Percentiles rank a stretch among this genome's conserved stretches.
Evolutionary conservation across 1,284 basidiomycete species (phyloP).

Genomic region (Sanghuangporus weigelae): DNA sequence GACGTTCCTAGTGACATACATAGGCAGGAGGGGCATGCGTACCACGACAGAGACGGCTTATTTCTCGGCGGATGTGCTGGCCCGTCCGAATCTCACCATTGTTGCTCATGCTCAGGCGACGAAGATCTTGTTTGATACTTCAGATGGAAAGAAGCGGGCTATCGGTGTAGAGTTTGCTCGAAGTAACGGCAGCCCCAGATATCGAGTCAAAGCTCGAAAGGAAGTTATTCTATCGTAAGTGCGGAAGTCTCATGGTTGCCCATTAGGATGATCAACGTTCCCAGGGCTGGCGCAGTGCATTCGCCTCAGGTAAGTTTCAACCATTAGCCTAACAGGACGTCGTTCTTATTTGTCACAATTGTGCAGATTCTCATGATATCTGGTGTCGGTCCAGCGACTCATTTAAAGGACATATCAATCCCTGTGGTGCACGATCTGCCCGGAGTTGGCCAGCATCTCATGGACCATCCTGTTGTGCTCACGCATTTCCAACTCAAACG

Average conservation of each 20-base stretch:
- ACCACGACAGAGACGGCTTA: slow-evolving; percentile 24
- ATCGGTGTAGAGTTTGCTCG: slow-evolving; percentile 24
- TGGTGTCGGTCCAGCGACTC: slow-evolving; percentile 54
- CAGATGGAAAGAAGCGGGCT: slow-evolving; percentile 18
- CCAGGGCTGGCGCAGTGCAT: slow-evolving; percentile 22
- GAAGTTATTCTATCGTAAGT: slow-evolving; percentile 23
- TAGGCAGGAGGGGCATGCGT: slow-evolving; percentile 18
- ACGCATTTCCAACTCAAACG: slow-evolving; percentile 46
- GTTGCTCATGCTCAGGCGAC: slow-evolving; percentile 21
- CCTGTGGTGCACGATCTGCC: slow-evolving; percentile 48
- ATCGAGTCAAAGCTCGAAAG: slow-evolving; percentile 20
- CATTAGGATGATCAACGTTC: neutral
- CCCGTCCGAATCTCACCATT: slow-evolving; percentile 25
- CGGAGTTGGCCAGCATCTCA: slow-evolving; percentile 54
- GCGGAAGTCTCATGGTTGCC: neutral
- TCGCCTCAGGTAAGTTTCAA: slow-evolving; percentile 17
- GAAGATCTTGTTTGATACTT: slow-evolving; percentile 21
- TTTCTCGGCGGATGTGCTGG: slow-evolving; percentile 23
- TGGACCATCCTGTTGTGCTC: slow-evolving; percentile 51
- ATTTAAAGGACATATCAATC: slow-evolving; percentile 46
- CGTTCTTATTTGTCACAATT: neutral
- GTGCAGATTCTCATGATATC: slow-evolving; percentile 63
- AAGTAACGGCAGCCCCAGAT: slow-evolving; percentile 11
- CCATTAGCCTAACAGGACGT: neutral
- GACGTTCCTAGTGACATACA: slow-evolving; percentile 19